A percentile compares a stretch with the other conserved stretches of the same genome.
These are phyloP conservation scores for Coemansia sp. DNA, from an alignment of 192 early-diverging fungal genomes.

Conservation along the genomic window DNA sequence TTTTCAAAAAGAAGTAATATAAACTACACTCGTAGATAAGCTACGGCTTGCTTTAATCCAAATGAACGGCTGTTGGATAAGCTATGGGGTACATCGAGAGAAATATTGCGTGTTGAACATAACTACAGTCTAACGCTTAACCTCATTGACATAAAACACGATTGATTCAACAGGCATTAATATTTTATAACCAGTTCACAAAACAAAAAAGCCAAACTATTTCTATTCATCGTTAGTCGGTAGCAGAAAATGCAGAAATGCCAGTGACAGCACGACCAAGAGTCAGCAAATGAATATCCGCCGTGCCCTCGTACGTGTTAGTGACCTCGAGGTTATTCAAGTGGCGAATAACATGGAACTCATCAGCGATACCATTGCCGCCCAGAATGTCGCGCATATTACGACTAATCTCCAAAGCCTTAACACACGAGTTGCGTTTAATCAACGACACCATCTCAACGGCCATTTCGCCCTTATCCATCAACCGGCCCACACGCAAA, in stretches of 20 bases:
- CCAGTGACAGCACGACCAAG: constrained; percentile 94
- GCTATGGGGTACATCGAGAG: no score
- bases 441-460: constrained; percentile 96
- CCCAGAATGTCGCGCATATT: constrained; percentile 89
- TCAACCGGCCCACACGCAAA: constrained; percentile 88
- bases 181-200: background rate
- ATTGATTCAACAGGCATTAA: no score
- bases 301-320: constrained; percentile 97
- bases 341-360: constrained; percentile 96
- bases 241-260: constrained; percentile 66
- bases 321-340: constrained; percentile 89
- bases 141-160: no score
- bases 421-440: constrained; percentile 95
- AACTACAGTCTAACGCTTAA: no score
- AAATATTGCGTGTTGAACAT: no score
- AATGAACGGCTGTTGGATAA: no score
- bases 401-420: constrained; percentile 90
- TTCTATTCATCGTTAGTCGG: constrained; percentile 13
- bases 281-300: constrained; percentile 93
- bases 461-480: constrained; percentile 81
- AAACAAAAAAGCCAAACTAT: constrained; percentile 3
- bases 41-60: no score
- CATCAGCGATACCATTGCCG: constrained; percentile 93
- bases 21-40: no score
- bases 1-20: no score